Percentiles rank a stretch among this genome's conserved stretches.
These are phyloP conservation scores for Magnaporthiopsis incrustans DNA, from an alignment of 2,329 filamentous ascomycete species.

Conservation along the genomic window DNA sequence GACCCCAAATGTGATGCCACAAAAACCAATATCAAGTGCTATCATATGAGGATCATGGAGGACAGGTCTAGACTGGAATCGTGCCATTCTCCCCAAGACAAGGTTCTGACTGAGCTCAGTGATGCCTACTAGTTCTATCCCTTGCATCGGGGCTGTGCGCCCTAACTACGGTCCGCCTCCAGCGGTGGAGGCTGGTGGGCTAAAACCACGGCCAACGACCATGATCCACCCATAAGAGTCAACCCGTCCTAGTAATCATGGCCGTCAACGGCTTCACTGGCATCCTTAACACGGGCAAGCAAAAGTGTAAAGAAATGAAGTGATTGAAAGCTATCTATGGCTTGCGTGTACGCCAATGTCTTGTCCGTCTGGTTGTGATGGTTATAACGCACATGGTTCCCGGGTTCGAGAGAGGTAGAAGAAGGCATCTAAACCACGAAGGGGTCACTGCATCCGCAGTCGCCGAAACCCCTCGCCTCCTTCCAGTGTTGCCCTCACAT, in stretches of 20 bases:
- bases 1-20: no score
- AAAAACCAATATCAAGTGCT: neutral
- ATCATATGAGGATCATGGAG: neutral
- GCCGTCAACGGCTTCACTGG: neutral
- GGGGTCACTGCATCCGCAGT: neutral
- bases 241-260: no score
- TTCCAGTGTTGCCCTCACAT: neutral
- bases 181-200: neutral
- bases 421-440: neutral
- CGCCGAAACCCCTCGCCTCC: neutral
- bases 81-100: neutral
- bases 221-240: no score
- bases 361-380: neutral
- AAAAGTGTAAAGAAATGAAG: neutral
- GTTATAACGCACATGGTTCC: neutral
- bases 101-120: neutral
- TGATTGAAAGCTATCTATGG: neutral
- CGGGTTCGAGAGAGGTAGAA: neutral
- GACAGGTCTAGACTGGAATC: neutral
- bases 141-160: neutral
- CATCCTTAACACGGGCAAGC: neutral
- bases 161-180: no score
- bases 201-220: no score
- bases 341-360: neutral
- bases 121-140: neutral